Evolutionary conservation across 306 rosid genomes (phyloP).

Genomic region (Inga leiocalycina): DNA sequence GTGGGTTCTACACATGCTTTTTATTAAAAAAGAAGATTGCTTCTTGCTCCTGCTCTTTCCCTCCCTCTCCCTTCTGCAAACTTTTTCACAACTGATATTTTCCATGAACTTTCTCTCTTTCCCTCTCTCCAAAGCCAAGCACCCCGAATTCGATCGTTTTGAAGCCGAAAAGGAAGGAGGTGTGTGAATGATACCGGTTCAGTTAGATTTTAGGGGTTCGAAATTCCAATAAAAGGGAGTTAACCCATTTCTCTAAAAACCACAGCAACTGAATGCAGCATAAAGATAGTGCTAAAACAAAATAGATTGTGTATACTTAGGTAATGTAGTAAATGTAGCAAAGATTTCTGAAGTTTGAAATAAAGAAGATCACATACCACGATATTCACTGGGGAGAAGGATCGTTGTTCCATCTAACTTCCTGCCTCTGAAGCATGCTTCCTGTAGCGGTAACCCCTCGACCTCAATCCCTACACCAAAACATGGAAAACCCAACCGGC

Average conservation of each 20-base stretch:
- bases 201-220: background rate
- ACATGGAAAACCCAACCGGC: constrained; percentile 3
- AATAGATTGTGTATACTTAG: background rate
- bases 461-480: constrained; percentile 42
- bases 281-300: no score
- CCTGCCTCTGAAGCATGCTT: constrained; percentile 90
- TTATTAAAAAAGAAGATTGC: no score
- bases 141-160: no score
- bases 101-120: no score
- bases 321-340: background rate
- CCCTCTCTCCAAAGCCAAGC: no score
- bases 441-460: constrained; percentile 60
- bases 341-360: background rate
- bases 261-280: background rate
- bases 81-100: no score
- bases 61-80: no score
- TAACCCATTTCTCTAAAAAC: background rate
- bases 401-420: constrained; percentile 71
- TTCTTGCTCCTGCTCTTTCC: no score
- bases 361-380: constrained; percentile 45
- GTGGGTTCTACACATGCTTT: no score
- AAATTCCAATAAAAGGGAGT: background rate
- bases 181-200: no score
- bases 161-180: no score
- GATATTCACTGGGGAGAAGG: constrained; percentile 63